These are phyloP conservation scores for Dothistroma septosporum DNA, from an alignment of 2,329 filamentous ascomycete species.

Conservation along the genomic window DNA sequence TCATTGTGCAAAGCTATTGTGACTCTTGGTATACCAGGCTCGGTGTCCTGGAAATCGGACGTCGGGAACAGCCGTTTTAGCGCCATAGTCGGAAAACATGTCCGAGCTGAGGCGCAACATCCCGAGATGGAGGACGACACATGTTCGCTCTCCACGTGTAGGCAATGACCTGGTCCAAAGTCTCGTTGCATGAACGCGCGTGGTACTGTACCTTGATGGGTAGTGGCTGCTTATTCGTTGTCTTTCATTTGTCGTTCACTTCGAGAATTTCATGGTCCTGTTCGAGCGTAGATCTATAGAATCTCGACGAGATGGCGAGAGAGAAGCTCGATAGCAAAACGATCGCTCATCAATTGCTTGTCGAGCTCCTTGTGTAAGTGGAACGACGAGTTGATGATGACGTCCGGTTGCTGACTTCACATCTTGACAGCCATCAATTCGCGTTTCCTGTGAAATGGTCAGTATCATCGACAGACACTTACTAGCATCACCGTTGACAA, in stretches of 20 bases:
- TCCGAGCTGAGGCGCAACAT: background rate
- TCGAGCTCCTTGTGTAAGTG: conserved; percentile 87
- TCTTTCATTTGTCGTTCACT: background rate
- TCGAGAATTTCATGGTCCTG: background rate
- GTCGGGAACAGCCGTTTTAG: background rate
- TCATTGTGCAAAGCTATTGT: background rate
- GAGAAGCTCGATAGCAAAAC: conserved; percentile 8
- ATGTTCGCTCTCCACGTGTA: background rate
- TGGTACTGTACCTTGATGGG: background rate
- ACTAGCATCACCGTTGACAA: background rate
- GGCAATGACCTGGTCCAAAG: background rate
- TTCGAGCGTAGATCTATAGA: background rate
- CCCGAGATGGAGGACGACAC: background rate
- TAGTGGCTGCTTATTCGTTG: background rate
- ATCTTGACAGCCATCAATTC: conserved; percentile 59
- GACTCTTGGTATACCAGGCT: background rate
- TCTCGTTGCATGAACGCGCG: background rate
- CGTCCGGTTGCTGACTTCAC: background rate
- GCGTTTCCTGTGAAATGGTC: conserved; percentile 82
- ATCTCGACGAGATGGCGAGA: background rate
- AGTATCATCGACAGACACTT: background rate
- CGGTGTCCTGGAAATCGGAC: background rate
- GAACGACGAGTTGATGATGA: background rate
- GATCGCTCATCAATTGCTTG: conserved; percentile 94
- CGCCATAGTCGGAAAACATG: background rate